These are phyloP conservation scores for Thermomyces lanuginosus DNA, from an alignment of 2,329 filamentous ascomycete genomes.

Conservation along the genomic window DNA sequence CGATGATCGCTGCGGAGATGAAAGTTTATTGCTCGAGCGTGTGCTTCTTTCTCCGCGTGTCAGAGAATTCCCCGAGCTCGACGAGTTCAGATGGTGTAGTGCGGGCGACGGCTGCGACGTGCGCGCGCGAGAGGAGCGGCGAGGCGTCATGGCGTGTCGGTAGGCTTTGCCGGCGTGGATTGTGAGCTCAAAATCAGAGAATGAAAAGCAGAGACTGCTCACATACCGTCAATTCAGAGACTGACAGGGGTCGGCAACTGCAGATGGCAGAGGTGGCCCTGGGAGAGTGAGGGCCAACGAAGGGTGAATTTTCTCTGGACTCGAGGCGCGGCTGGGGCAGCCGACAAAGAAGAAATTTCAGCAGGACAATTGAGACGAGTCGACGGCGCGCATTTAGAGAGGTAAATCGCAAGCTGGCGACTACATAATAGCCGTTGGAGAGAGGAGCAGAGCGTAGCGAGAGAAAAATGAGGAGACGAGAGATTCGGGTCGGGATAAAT, in stretches of 20 bases:
- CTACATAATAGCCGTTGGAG: conserved; percentile 27
- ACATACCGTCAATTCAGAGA: too few species aligned
- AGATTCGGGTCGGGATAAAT: too few species aligned
- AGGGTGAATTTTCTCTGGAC: too few species aligned
- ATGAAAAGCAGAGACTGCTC: too few species aligned
- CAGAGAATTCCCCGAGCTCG: conserved; percentile 55
- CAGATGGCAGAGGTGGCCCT: too few species aligned
- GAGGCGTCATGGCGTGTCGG: conserved; percentile 44
- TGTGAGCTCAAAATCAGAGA: too few species aligned
- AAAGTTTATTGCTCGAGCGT: conserved; percentile 54
- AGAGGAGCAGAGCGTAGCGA: conserved; percentile 18
- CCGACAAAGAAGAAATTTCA: conserved; percentile 8
- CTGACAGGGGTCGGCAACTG: too few species aligned
- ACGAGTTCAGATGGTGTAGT: conserved; percentile 61
- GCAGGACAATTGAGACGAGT: conserved; percentile 10
- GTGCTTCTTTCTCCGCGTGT: conserved; percentile 59
- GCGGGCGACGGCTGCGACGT: conserved; percentile 52
- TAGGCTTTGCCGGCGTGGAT: too few species aligned
- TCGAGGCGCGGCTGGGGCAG: too few species aligned
- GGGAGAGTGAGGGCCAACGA: conserved; percentile 12
- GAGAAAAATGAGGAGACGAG: conserved; percentile 17
- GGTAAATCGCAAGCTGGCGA: conserved; percentile 17
- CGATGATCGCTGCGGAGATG: conserved; percentile 58
- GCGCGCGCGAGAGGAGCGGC: conserved; percentile 84
- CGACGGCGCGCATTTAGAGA: too few species aligned